Percentiles rank a stretch among this genome's conserved stretches.
These are phyloP conservation scores for Microbotryum intermedium DNA, from an alignment of 1,284 basidiomycete species.

Conservation along the genomic window DNA sequence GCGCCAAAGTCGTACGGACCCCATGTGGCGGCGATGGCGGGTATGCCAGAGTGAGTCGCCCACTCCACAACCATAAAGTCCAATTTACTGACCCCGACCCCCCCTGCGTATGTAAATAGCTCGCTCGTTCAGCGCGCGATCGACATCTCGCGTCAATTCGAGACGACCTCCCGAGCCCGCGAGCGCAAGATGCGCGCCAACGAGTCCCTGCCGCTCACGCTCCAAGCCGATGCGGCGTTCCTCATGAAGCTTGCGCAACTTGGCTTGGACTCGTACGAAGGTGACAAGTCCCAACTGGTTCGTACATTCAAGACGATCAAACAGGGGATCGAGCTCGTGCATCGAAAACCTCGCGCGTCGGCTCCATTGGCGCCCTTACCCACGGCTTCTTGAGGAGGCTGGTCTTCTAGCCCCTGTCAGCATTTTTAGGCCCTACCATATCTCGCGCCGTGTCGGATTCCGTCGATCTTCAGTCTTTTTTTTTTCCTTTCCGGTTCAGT, in stretches of 20 bases:
- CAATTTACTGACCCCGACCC: conserved; percentile 34
- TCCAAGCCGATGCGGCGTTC: conserved; percentile 80
- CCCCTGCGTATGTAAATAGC: conserved; percentile 40
- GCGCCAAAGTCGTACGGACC: conserved; percentile 35
- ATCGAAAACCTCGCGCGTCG: too few species aligned
- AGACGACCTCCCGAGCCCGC: conserved; percentile 47
- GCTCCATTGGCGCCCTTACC: too few species aligned
- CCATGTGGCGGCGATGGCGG: conserved; percentile 32
- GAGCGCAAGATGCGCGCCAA: conserved; percentile 60
- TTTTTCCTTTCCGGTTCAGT: too few species aligned
- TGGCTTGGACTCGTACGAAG: background rate
- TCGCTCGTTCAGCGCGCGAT: conserved; percentile 74
- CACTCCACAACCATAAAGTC: conserved; percentile 46
- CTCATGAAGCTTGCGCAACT: conserved; percentile 40
- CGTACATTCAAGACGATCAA: conserved; percentile 13
- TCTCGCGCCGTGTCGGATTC: too few species aligned
- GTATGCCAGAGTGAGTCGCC: conserved; percentile 20
- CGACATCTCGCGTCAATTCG: conserved; percentile 76
- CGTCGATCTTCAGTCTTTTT: too few species aligned
- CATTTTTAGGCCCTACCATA: too few species aligned
- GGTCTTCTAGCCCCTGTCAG: too few species aligned
- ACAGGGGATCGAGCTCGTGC: background rate
- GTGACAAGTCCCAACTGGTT: conserved; percentile 7
- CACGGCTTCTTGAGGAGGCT: too few species aligned
- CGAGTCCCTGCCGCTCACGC: conserved; percentile 58